A percentile compares a stretch with the other conserved stretches of the same genome.
Conservation (phyloP, 176 grass and related monocot species). For the Oryza punctata region DNA sequence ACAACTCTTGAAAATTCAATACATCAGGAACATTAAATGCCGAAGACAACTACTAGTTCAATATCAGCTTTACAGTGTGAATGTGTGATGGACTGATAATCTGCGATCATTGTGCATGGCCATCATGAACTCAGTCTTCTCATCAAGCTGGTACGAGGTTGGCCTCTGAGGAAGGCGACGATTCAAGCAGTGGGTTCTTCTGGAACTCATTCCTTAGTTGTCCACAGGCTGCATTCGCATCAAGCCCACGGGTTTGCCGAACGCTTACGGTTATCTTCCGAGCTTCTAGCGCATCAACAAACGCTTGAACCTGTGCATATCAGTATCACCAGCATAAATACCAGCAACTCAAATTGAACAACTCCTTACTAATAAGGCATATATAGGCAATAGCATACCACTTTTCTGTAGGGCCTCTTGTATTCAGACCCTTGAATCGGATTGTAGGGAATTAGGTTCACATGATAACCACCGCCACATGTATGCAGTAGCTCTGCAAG, state of each 20-base stretch:
- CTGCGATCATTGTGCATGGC: not conserved
- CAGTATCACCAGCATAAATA: not conserved
- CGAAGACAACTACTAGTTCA: too few relatives aligned
- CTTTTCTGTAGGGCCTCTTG: constrained; percentile 93
- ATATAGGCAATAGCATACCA: constrained; percentile 39
- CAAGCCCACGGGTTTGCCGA: constrained; percentile 83
- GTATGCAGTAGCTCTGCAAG: constrained; percentile 62
- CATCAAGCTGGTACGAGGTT: constrained; percentile 43
- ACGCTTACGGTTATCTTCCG: constrained; percentile 80
- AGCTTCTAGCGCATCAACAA: constrained; percentile 67
- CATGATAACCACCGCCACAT: constrained; percentile 82
- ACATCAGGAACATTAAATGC: too few relatives aligned
- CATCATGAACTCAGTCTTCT: not conserved
- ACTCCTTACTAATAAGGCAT: not conserved
- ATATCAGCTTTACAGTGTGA: not conserved
- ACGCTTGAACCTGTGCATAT: constrained; percentile 57
- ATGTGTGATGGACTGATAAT: not conserved
- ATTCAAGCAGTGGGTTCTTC: constrained; percentile 66
- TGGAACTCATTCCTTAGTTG: constrained; percentile 93
- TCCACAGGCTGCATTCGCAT: constrained; percentile 92
- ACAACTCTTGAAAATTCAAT: too few relatives aligned
- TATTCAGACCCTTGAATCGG: constrained; percentile 91
- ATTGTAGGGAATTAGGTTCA: constrained; percentile 96
- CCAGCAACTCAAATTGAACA: not conserved
- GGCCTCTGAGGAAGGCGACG: constrained; percentile 22